Base-by-base conservation (phyloP, 1,139 yeast species). In the Geotrichum carabidarum region DNA sequence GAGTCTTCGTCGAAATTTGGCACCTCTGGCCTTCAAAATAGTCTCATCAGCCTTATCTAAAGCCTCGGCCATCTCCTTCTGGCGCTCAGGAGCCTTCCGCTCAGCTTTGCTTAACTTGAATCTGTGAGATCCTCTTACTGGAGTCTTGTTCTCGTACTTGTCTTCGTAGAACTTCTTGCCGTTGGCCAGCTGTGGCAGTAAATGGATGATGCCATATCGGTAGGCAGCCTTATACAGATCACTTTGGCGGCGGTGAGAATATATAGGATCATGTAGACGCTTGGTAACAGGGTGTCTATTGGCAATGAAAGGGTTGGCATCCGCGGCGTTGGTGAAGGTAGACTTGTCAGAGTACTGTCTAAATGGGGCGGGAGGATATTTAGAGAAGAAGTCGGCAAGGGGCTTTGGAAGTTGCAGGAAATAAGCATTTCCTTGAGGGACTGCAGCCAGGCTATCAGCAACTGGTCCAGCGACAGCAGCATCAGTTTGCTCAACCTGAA, bases 61-160 rank as follows among this genome's bases (percentile, higher is more conserved):
- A 34, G 95, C 97, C 57, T 81, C 82, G 27, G 62, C 67, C 53
- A 87, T 82, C 61, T 78, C 79, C 60, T 75, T 75, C 69, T 81
- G 74, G 69, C 89, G 82, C 31, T 74, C 82, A 6, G 80, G 84
- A 59, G 79, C 78, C 51, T 78, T 80, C 68, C 90, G 79, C 71
- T 89, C 95, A 78, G 90, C 82, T 71, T 84, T 86, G 63, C 83
- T 84, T 52, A 89, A 85, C 79, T 88, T 89, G 64, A 90, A 95
- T 65, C 75, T 74, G 65, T 83, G 71, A 40, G 88, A 86, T 69
- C 96, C 96, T 66, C 79, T 80, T 81, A 88, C 80, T 71, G 86
- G 80, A 67, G 79, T 79, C 76, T 84, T 86, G 59, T 78, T 75
- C 48, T 78, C 75, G 68, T 84, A 87, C 70, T 87, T 89, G 59